Base-by-base conservation (phyloP, 192 early-diverging fungal genomes). In the Gaertneriomyces sp. region DNA sequence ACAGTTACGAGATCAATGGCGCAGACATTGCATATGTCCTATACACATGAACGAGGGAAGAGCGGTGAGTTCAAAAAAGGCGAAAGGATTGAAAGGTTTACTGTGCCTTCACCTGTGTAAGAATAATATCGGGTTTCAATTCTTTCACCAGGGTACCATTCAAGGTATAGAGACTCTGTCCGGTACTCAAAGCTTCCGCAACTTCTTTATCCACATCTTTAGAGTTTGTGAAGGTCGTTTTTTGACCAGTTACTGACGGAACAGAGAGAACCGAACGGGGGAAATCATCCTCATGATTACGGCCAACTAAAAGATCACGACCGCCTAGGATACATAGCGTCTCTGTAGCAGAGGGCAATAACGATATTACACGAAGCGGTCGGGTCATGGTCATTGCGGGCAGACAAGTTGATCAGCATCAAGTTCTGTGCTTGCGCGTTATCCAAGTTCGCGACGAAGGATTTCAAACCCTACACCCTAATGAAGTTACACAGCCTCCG, bases 1-100 rank as follows among this genome's bases (percentile, higher is more conserved):
- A 84, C 82, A 17, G 74, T 75, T 45, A 25, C 51, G 6, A 81
- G 58, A 58, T 85, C 83, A 47, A 85, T 76, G 4, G 83, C 78
- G 58, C 83, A 85, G 39, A 84, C 82, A 20, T 81, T 66, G 58
- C 74, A 80, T 10, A 76, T 67, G 58, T 73, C 63, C 45, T 70
- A 52, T 38, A 1, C 42, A 44, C 16, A 2, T 16, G 39, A 67
- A 66, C 41, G 39, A 62, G 25, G 12, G n/a, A 64, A 64, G 46
- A 39, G 25, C 33, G 45, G 42, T 53, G 25, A 33, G 25, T 33
- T 33, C 2, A 0, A 33, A 33, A 0, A 33, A 1, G 25, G 25
- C 2, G 2, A 2, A 33, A 33, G 0, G 25, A 33, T 33, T 33
- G 25, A 33, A 33, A 2, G 0, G 25, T 6, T 42, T 10, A 40